These are phyloP conservation scores for Diaporthe vaccinii DNA, from an alignment of 2,329 filamentous ascomycete species.

Conservation along the genomic window DNA sequence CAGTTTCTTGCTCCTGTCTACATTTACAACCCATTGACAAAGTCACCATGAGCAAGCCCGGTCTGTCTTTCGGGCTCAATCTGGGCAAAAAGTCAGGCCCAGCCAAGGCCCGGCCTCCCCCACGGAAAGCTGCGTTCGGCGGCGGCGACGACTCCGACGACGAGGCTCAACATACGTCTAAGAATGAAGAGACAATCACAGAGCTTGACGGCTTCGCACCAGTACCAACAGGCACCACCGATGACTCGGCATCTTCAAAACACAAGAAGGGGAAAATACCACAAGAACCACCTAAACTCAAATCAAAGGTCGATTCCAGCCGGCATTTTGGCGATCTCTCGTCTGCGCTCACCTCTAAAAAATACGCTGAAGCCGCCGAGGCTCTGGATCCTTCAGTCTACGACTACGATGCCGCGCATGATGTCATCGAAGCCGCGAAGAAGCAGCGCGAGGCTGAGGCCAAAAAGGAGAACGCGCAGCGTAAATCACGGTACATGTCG, in stretches of 20 bases:
- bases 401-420: slow-evolving; percentile 88
- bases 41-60: slow-evolving; percentile 61
- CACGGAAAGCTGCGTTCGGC: slow-evolving; percentile 70
- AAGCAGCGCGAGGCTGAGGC: slow-evolving; percentile 63
- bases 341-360: slow-evolving; percentile 72
- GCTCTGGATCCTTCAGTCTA: slow-evolving; percentile 81
- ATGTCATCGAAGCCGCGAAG: slow-evolving; percentile 78
- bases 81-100: slow-evolving; percentile 68
- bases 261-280: slow-evolving; percentile 50
- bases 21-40: neutral
- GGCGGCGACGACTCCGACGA: slow-evolving; percentile 71
- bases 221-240: slow-evolving; percentile 41
- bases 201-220: slow-evolving; percentile 68
- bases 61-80: slow-evolving; percentile 69
- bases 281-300: slow-evolving; percentile 58
- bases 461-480: slow-evolving; percentile 67
- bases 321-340: slow-evolving; percentile 76
- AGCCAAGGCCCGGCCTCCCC: slow-evolving; percentile 63
- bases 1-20: neutral
- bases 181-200: slow-evolving; percentile 62
- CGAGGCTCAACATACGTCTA: slow-evolving; percentile 58
- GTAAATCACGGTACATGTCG: slow-evolving; percentile 84
- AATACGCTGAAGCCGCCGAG: slow-evolving; percentile 74
- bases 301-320: slow-evolving; percentile 57
- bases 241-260: slow-evolving; percentile 36